Percentiles rank a stretch among this genome's conserved stretches.
Evolutionary conservation across 192 early-diverging fungal species (phyloP).

Genomic region (Mortierella antarctica): DNA sequence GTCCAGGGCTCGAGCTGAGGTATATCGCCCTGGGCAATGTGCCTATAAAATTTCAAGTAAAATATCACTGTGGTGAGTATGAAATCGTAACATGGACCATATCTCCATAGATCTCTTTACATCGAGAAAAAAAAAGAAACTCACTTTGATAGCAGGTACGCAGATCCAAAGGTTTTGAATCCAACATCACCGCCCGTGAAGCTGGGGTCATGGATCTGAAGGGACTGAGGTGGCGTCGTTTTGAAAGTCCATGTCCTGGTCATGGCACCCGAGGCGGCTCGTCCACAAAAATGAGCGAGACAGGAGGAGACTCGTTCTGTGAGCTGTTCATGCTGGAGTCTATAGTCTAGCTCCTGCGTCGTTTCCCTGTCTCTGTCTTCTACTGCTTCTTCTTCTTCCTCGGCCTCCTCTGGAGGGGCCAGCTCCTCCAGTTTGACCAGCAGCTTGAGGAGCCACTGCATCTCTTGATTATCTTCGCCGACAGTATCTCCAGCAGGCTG

Average conservation of each 20-base stretch:
- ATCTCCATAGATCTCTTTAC: not conserved
- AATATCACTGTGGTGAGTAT: not conserved
- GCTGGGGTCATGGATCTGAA: slow-evolving; percentile 62
- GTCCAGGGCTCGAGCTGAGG: slow-evolving; percentile 50
- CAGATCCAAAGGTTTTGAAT: slow-evolving; percentile 68
- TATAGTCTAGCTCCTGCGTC: slow-evolving; percentile 19
- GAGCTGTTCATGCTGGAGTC: slow-evolving; percentile 19
- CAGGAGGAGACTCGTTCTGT: slow-evolving; percentile 44
- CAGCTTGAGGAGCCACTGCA: slow-evolving; percentile 40
- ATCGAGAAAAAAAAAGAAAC: not conserved
- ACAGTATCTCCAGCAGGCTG: slow-evolving; percentile 4
- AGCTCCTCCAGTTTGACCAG: slow-evolving; percentile 33
- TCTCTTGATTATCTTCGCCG: slow-evolving; percentile 10
- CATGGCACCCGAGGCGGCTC: slow-evolving; percentile 49
- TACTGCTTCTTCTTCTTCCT: slow-evolving; percentile 7
- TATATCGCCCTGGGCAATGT: slow-evolving; percentile 55
- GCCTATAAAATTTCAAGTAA: slow-evolving; percentile 10
- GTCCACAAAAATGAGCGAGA: slow-evolving; percentile 44
- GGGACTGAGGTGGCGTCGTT: slow-evolving; percentile 23
- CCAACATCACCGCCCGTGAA: slow-evolving; percentile 63
- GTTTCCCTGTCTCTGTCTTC: slow-evolving; percentile 10
- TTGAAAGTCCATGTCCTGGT: slow-evolving; percentile 48
- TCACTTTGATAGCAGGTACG: slow-evolving; percentile 65
- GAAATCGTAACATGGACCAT: not conserved
- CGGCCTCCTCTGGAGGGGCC: slow-evolving; percentile 40